These are phyloP conservation scores for Neopestalotiopsis clavispora DNA, from an alignment of 2,329 filamentous ascomycete species.

Conservation along the genomic window DNA sequence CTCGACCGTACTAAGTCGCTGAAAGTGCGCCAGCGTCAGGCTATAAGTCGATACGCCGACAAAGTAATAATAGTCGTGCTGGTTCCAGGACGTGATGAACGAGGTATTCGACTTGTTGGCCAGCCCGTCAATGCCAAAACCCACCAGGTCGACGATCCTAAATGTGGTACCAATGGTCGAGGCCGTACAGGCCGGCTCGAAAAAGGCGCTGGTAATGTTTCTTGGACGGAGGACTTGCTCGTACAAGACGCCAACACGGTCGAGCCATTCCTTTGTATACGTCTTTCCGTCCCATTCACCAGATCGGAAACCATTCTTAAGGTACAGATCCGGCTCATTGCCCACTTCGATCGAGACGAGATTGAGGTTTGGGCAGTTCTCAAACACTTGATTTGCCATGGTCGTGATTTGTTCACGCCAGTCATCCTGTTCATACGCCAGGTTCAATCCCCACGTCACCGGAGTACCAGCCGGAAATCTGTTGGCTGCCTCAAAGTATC, in stretches of 20 bases:
- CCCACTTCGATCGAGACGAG: slow-evolving; percentile 36
- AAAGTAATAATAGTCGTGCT: slow-evolving; percentile 60
- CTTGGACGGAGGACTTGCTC: slow-evolving; percentile 48
- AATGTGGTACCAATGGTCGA: slow-evolving; percentile 57
- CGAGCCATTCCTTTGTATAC: slow-evolving; percentile 51
- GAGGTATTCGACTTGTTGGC: slow-evolving; percentile 37
- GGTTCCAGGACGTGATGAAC: slow-evolving; percentile 51
- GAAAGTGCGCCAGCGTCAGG: slow-evolving; percentile 48
- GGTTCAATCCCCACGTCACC: slow-evolving; percentile 53
- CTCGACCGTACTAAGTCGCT: slow-evolving; percentile 50
- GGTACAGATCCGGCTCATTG: slow-evolving; percentile 36
- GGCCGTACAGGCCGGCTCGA: slow-evolving; percentile 53
- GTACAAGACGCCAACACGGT: slow-evolving; percentile 47
- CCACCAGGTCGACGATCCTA: slow-evolving; percentile 45
- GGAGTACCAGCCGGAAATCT: slow-evolving; percentile 54
- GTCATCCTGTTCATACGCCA: slow-evolving; percentile 50
- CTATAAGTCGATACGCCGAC: slow-evolving; percentile 49
- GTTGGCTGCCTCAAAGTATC: slow-evolving; percentile 51
- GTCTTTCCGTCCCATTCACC: slow-evolving; percentile 46
- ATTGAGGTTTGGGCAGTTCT: slow-evolving; percentile 27
- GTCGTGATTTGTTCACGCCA: slow-evolving; percentile 46
- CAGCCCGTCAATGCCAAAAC: slow-evolving; percentile 41
- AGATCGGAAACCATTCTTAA: slow-evolving; percentile 48
- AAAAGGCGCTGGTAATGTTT: slow-evolving; percentile 45
- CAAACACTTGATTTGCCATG: slow-evolving; percentile 38